These are phyloP conservation scores for Leishmania amazonensis DNA, from an alignment of 208 protist genomes.

Conservation along the genomic window DNA sequence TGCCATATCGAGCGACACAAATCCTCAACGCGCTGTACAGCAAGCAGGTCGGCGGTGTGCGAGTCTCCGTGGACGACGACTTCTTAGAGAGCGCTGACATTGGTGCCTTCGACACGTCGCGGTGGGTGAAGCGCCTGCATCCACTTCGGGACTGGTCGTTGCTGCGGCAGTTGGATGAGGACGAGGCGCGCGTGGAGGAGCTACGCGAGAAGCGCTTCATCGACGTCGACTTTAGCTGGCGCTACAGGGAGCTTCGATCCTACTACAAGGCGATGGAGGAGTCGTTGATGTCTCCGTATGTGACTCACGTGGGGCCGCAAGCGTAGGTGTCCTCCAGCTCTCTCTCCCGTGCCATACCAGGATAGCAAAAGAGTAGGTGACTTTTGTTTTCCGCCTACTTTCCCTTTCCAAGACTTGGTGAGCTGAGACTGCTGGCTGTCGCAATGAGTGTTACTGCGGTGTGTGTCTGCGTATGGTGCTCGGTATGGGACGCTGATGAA, in stretches of 20 bases:
- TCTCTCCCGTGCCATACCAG: not conserved
- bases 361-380: not conserved
- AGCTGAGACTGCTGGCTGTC: not conserved
- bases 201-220: constrained; percentile 77
- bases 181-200: constrained; percentile 75
- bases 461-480: not conserved
- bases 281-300: constrained; percentile 30
- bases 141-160: constrained; percentile 87
- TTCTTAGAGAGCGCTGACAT: constrained; percentile 79
- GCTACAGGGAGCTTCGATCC: constrained; percentile 69
- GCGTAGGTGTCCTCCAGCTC: not conserved
- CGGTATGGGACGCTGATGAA: not conserved
- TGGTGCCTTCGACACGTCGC: constrained; percentile 83
- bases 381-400: not conserved
- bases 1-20: constrained; percentile 84
- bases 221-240: constrained; percentile 83
- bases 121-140: constrained; percentile 83
- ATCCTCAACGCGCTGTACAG: constrained; percentile 87
- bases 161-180: constrained; percentile 81
- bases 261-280: constrained; percentile 74
- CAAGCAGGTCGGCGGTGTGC: constrained; percentile 81
- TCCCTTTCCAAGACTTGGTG: not conserved
- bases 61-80: constrained; percentile 78
- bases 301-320: constrained; percentile 2
- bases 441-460: constrained; percentile 1